Evolutionary conservation across 2,329 filamentous ascomycete species (phyloP).

Genomic region (Didymosphaeria variabile): DNA sequence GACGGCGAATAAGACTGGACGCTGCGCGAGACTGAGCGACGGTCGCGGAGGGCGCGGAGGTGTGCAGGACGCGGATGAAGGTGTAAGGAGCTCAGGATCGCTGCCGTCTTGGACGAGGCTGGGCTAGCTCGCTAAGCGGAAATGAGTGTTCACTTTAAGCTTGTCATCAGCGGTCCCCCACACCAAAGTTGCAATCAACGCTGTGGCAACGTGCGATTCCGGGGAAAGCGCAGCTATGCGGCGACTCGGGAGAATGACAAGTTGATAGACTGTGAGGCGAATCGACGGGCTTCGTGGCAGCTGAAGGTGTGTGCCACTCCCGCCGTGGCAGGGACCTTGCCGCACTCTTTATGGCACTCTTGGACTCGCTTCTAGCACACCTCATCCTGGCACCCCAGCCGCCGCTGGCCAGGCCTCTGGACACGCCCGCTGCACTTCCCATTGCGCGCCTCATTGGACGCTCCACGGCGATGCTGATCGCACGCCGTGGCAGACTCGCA

Average conservation of each 20-base stretch:
- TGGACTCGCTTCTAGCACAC: conserved; percentile 35
- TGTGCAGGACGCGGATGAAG: conserved; percentile 7
- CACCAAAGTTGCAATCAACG: conserved; percentile 6
- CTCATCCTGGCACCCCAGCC: conserved; percentile 31
- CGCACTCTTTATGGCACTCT: conserved; percentile 22
- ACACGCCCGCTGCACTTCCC: conserved; percentile 26
- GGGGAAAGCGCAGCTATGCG: conserved; percentile 4
- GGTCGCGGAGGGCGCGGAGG: conserved; percentile 27
- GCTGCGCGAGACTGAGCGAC: conserved; percentile 39
- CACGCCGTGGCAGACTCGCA: background rate
- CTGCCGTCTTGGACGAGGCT: conserved; percentile 16
- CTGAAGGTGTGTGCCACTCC: conserved; percentile 9
- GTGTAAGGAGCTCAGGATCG: conserved; percentile 16
- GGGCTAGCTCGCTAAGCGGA: conserved; percentile 20
- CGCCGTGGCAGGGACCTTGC: conserved; percentile 10
- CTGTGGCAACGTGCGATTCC: conserved; percentile 6
- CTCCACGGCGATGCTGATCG: background rate
- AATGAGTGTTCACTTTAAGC: conserved; percentile 17
- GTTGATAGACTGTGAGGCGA: background rate
- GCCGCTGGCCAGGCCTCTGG: conserved; percentile 32
- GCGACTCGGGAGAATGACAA: conserved; percentile 5
- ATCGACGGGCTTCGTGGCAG: conserved; percentile 2
- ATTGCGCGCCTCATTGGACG: conserved; percentile 19
- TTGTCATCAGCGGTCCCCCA: conserved; percentile 14
- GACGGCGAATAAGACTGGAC: conserved; percentile 27